Evolutionary conservation across 495 filamentous ascomycete genomes (phyloP).

Genomic region (Penicillium turbatum): DNA sequence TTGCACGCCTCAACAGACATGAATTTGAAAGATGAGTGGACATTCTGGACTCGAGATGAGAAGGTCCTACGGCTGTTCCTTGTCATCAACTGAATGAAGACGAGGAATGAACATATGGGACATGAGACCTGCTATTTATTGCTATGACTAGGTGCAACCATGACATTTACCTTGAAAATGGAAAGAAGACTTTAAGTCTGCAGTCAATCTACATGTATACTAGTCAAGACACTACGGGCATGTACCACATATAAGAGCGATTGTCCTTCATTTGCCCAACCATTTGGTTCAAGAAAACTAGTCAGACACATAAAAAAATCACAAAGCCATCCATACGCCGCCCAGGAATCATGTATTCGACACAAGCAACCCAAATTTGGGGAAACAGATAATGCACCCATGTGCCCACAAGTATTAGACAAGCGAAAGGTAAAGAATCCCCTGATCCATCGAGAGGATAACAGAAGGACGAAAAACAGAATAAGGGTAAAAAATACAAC

Average conservation of each 20-base stretch:
- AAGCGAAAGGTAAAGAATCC: constrained; percentile 23
- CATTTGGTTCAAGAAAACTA: constrained; percentile 20
- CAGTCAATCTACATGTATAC: no score
- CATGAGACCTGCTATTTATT: no score
- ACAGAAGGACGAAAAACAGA: constrained; percentile 7
- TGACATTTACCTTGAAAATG: no score
- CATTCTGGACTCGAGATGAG: no score
- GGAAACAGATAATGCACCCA: constrained; percentile 21
- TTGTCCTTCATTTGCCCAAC: constrained; percentile 17
- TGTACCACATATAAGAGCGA: constrained; percentile 7
- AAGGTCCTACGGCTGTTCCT: no score
- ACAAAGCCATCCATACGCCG: constrained; percentile 29
- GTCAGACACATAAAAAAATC: constrained; percentile 15
- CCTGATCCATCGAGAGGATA: constrained; percentile 18
- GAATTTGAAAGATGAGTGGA: no score
- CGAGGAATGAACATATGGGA: no score
- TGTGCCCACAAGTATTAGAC: constrained; percentile 30
- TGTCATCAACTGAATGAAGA: no score
- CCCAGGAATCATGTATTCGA: constrained; percentile 27
- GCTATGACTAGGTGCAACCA: no score
- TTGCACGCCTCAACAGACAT: no score
- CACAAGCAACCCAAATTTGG: constrained; percentile 22
- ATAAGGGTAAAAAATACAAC: constrained; percentile 18
- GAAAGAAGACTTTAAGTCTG: no score
- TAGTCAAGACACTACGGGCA: no score